Percentiles rank a stretch among this genome's conserved stretches.
These are phyloP conservation scores for Rhodotorula taiwanensis DNA, from an alignment of 768 basidiomycete species.

Conservation along the genomic window DNA sequence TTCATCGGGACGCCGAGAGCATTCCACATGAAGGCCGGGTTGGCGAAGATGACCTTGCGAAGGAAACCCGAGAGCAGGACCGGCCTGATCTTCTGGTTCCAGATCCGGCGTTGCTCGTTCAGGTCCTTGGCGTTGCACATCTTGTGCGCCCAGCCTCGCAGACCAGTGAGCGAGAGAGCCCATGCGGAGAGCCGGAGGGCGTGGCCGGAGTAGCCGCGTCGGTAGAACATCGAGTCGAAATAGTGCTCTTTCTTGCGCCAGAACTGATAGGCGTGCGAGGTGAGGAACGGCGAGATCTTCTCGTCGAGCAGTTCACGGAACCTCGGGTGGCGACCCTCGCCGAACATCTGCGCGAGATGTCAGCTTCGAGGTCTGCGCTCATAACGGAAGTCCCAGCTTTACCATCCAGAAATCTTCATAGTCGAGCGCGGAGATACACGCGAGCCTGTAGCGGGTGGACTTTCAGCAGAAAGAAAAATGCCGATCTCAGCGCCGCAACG, in stretches of 20 bases:
- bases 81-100: conserved; percentile 57
- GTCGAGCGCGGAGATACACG: conserved; percentile 53
- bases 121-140: conserved; percentile 56
- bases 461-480: too few species aligned
- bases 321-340: conserved; percentile 55
- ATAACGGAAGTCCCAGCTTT: background rate
- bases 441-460: conserved; percentile 45
- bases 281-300: conserved; percentile 60
- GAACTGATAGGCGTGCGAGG: conserved; percentile 67
- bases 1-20: conserved; percentile 65
- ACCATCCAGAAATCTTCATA: conserved; percentile 57
- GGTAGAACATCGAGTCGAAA: conserved; percentile 57
- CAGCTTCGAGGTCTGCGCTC: too few species aligned
- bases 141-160: conserved; percentile 53
- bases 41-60: conserved; percentile 52
- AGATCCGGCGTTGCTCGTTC: conserved; percentile 58
- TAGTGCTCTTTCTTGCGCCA: conserved; percentile 59
- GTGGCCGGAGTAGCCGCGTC: conserved; percentile 53
- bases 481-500: too few species aligned
- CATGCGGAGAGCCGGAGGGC: conserved; percentile 57
- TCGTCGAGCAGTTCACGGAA: conserved; percentile 60
- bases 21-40: conserved; percentile 60
- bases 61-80: conserved; percentile 59
- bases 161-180: conserved; percentile 58
- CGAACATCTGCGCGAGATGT: conserved; percentile 53